A percentile compares a stretch with the other conserved stretches of the same genome.
These are phyloP conservation scores for Ceratocystis albifundus DNA, from an alignment of 2,329 filamentous ascomycete species.

Conservation along the genomic window DNA sequence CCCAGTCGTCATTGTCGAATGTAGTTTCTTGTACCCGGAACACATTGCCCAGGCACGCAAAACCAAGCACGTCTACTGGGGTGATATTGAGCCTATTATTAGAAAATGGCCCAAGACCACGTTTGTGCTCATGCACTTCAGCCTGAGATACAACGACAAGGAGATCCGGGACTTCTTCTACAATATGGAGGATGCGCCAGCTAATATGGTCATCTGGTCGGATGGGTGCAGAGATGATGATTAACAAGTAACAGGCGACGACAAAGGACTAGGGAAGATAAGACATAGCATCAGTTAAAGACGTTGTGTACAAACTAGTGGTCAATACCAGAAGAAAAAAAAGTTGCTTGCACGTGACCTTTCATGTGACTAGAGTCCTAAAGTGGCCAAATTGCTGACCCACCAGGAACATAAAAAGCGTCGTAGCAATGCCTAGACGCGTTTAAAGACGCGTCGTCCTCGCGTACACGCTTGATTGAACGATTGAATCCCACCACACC, in stretches of 20 bases:
- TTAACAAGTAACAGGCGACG: background rate
- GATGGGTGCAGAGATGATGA: constrained; percentile 29
- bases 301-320: background rate
- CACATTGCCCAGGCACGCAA: constrained; percentile 36
- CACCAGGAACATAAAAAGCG: background rate
- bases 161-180: constrained; percentile 35
- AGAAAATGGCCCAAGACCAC: constrained; percentile 34
- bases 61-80: constrained; percentile 40
- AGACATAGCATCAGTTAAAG: background rate
- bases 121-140: constrained; percentile 40
- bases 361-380: constrained; percentile 7
- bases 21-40: constrained; percentile 37
- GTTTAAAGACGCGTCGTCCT: constrained; percentile 10
- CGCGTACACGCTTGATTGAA: background rate
- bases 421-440: background rate
- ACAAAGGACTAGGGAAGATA: too few relatives aligned
- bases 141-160: constrained; percentile 35
- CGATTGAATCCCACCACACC: background rate
- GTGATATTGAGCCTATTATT: constrained; percentile 36
- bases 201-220: constrained; percentile 39
- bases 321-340: background rate
- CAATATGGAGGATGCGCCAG: constrained; percentile 31
- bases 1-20: constrained; percentile 40
- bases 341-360: background rate
- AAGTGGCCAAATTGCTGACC: constrained; percentile 21